Conservation (phyloP, 179 eudicot genomes). For the Monotropa hypopitys region DNA sequence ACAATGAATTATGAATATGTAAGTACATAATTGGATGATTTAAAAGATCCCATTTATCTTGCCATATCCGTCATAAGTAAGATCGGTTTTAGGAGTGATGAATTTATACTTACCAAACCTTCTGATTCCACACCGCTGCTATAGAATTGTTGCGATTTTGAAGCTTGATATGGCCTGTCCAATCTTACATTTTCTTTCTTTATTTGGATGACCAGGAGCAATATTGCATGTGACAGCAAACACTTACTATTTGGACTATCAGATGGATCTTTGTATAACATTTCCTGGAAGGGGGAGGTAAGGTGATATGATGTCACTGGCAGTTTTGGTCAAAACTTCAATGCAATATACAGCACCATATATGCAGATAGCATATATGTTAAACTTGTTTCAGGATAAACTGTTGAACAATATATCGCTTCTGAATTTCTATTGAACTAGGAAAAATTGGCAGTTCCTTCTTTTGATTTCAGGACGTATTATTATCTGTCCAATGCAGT, state of each 20-base stretch:
- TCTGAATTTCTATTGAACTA: neutral
- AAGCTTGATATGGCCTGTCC: neutral
- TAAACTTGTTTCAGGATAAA: neutral
- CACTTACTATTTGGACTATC: constrained; percentile 79
- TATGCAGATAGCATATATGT: neutral
- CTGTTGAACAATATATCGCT: neutral
- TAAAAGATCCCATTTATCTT: neutral
- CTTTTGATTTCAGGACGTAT: neutral
- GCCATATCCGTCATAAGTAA: neutral
- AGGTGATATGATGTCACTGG: constrained; percentile 2
- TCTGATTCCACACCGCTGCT: neutral
- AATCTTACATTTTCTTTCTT: constrained; percentile 6
- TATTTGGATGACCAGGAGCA: constrained; percentile 55
- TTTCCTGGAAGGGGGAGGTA: constrained; percentile 99
- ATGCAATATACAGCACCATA: neutral
- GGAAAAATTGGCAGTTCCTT: neutral
- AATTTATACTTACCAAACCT: neutral
- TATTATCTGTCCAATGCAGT: constrained; percentile 38
- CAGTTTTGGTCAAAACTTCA: constrained; percentile 3
- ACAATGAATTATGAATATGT: neutral
- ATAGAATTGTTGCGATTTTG: no score
- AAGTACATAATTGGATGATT: neutral
- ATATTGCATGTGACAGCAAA: constrained; percentile 81
- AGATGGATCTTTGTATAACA: constrained; percentile 67
- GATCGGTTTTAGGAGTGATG: neutral